Evolutionary conservation across 1,139 yeast species (phyloP).

Genomic region (Blastobotrys arbuscula): DNA sequence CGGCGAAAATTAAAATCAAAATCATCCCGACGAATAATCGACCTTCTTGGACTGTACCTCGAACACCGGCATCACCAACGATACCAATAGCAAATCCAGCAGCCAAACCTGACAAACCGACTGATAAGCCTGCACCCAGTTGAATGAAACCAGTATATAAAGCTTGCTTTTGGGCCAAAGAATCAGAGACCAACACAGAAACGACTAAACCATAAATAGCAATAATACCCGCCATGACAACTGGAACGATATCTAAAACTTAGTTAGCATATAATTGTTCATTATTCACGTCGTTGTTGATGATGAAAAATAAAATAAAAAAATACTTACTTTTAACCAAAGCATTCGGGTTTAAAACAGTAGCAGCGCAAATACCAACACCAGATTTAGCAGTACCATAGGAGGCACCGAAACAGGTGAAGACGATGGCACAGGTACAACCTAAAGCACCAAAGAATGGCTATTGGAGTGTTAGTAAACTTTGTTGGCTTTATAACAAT

Average conservation of each 20-base stretch:
- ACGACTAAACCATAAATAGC: conserved; percentile 96
- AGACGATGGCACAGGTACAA: conserved; percentile 97
- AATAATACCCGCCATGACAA: conserved; percentile 96
- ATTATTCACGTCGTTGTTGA: conserved; percentile 5
- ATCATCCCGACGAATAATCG: conserved; percentile 81
- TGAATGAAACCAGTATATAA: conserved; percentile 96
- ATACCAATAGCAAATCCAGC: conserved; percentile 98
- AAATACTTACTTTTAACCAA: conserved; percentile 47
- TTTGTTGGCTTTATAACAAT: background rate
- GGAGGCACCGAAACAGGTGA: conserved; percentile 98
- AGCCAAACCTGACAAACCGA: conserved; percentile 93
- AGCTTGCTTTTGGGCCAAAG: conserved; percentile 75
- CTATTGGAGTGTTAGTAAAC: conserved; percentile 19
- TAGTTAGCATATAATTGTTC: conserved; percentile 13
- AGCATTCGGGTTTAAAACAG: conserved; percentile 95
- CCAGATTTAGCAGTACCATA: conserved; percentile 99
- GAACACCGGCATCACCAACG: conserved; percentile 98
- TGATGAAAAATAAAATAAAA: background rate
- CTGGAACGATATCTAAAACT: conserved; percentile 50
- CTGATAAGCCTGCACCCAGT: conserved; percentile 90
- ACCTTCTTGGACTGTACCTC: conserved; percentile 95
- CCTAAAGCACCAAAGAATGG: conserved; percentile 98
- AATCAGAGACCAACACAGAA: conserved; percentile 92
- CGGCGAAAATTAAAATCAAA: conserved; percentile 87
- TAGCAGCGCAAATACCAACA: conserved; percentile 98